These are phyloP conservation scores for Rhizopus stolonifer DNA, from an alignment of 371 early-diverging fungal species.

Conservation along the genomic window DNA sequence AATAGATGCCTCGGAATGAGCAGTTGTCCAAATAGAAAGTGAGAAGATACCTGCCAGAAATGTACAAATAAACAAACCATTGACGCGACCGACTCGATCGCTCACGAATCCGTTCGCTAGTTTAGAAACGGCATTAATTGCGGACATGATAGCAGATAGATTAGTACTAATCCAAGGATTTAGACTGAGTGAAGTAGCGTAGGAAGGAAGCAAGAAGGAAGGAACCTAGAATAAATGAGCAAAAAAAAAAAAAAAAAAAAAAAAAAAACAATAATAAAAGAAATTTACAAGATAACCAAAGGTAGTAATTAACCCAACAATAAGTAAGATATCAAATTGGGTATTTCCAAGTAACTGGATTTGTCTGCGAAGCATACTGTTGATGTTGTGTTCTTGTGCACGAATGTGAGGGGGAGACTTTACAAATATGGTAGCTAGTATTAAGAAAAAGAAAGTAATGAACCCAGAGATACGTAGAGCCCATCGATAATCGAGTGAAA, in stretches of 20 bases:
- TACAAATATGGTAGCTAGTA: slow-evolving; percentile 46
- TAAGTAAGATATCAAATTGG: slow-evolving; percentile 23
- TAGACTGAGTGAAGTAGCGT: slow-evolving; percentile 33
- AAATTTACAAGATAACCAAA: slow-evolving; percentile 31
- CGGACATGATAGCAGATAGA: slow-evolving; percentile 51
- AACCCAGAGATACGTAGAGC: slow-evolving; percentile 65
- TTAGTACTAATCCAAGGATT: slow-evolving; percentile 38
- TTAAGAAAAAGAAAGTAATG: slow-evolving; percentile 48
- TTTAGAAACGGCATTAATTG: slow-evolving; percentile 46
- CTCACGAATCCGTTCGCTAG: slow-evolving; percentile 47
- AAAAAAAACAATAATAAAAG: slow-evolving; percentile 10
- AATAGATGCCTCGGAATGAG: slow-evolving; percentile 34
- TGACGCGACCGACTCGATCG: slow-evolving; percentile 60
- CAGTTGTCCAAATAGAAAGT: slow-evolving; percentile 44
- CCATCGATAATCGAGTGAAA: slow-evolving; percentile 59
- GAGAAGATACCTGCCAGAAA: slow-evolving; percentile 44
- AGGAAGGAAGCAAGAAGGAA: slow-evolving; percentile 30
- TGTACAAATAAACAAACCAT: slow-evolving; percentile 49
- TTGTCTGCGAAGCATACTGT: slow-evolving; percentile 31
- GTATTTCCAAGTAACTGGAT: slow-evolving; percentile 4
- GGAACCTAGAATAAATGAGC: slow-evolving; percentile 24
- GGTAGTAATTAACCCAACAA: slow-evolving; percentile 28
- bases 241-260: slow-evolving; percentile 12
- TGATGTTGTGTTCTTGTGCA: slow-evolving; percentile 15
- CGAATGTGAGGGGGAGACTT: slow-evolving; percentile 30